A percentile compares a stretch with the other conserved stretches of the same genome.
phyloP scores from a whole-genome alignment of 2,329 filamentous ascomycete genomes.

The Chaetomium globosum region DNA sequence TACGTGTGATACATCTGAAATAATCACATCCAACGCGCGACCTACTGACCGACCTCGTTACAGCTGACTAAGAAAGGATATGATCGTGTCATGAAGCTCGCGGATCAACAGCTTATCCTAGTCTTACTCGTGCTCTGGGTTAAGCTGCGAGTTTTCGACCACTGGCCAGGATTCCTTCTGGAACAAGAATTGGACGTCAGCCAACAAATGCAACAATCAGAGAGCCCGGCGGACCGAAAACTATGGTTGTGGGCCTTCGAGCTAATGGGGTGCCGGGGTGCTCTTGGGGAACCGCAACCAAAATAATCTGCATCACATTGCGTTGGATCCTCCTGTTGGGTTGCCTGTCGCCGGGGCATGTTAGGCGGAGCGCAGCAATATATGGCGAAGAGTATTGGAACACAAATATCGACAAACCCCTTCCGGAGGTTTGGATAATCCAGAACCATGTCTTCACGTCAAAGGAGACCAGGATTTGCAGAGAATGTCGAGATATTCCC shows the following conservation, averaged over 20 bases:
- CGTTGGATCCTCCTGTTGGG: neutral
- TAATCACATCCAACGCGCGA: neutral
- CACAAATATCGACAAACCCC: neutral
- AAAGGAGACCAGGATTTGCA: slow-evolving; percentile 12
- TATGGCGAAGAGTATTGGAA: no score
- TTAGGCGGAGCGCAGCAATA: no score
- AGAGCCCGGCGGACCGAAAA: neutral
- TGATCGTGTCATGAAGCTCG: slow-evolving; percentile 23
- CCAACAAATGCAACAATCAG: neutral
- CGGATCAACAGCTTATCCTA: slow-evolving; percentile 16
- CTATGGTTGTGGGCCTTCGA: neutral
- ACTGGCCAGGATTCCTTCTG: slow-evolving; percentile 29
- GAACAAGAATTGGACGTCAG: slow-evolving; percentile 11
- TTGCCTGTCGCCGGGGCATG: no score
- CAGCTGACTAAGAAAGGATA: slow-evolving; percentile 28
- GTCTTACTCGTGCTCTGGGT: slow-evolving; percentile 19
- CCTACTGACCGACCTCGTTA: neutral
- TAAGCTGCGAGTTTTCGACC: slow-evolving; percentile 25
- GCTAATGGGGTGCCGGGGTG: neutral
- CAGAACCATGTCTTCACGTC: neutral
- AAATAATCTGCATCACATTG: neutral
- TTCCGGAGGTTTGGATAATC: neutral
- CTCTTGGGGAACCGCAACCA: neutral
- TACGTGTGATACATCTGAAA: slow-evolving; percentile 21
- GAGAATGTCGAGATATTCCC: slow-evolving; percentile 29